phyloP scores from a whole-genome alignment of 805 yeast genomes.

The Alloascoidea hylecoeti region DNA sequence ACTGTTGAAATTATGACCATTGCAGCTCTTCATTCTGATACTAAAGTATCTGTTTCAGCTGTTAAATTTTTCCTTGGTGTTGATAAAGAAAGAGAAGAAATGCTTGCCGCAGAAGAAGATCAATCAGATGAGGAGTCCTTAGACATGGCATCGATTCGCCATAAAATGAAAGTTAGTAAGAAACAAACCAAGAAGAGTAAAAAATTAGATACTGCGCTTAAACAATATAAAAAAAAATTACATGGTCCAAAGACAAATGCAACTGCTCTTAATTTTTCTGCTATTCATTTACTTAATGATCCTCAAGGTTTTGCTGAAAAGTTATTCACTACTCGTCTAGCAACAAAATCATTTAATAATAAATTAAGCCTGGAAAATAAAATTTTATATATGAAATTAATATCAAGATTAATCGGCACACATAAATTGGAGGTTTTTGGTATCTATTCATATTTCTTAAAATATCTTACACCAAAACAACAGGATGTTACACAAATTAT shows the following conservation, averaged over 20 bases:
- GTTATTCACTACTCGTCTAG: slow-evolving; percentile 57
- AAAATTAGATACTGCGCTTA: slow-evolving; percentile 63
- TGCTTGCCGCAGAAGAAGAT: slow-evolving; percentile 53
- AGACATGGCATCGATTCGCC: slow-evolving; percentile 49
- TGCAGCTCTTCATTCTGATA: slow-evolving; percentile 81
- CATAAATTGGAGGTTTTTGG: slow-evolving; percentile 89
- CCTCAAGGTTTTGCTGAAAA: slow-evolving; percentile 96
- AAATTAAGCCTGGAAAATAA: slow-evolving; percentile 78
- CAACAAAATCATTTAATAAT: slow-evolving; percentile 45
- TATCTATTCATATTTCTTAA: slow-evolving; percentile 75
- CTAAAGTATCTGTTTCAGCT: slow-evolving; percentile 81
- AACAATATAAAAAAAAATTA: slow-evolving; percentile 48
- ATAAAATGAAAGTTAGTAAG: slow-evolving; percentile 73
- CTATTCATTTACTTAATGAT: slow-evolving; percentile 85
- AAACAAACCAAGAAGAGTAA: slow-evolving; percentile 69
- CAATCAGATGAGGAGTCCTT: slow-evolving; percentile 66
- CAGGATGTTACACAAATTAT: slow-evolving; percentile 86
- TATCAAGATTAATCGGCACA: slow-evolving; percentile 84
- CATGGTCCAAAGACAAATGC: slow-evolving; percentile 30
- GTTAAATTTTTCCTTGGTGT: slow-evolving; percentile 88
- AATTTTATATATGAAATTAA: slow-evolving; percentile 72
- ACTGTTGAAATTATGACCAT: slow-evolving; percentile 97
- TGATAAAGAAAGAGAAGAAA: slow-evolving; percentile 84
- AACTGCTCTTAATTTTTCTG: slow-evolving; percentile 77
- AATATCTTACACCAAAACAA: slow-evolving; percentile 90